Evolutionary conservation across 768 basidiomycete species (phyloP).

Genomic region (Mycena filopes): DNA sequence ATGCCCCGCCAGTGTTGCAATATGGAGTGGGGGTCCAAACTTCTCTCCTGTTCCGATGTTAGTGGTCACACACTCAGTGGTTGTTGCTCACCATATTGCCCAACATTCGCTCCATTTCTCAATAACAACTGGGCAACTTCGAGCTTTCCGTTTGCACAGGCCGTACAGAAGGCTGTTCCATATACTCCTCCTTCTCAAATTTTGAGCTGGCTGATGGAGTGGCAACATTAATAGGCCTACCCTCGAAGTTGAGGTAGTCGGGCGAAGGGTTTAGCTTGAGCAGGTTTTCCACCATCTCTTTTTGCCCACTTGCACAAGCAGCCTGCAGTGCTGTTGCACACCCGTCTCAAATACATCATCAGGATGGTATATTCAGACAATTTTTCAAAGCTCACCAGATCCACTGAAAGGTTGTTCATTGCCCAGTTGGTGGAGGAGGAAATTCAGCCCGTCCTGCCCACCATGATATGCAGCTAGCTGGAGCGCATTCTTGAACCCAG

Average conservation of each 20-base stretch:
- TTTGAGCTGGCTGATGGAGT: not conserved
- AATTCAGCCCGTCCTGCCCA: not conserved
- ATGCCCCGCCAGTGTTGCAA: slow-evolving; percentile 3
- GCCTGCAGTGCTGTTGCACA: not conserved
- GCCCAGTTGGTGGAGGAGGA: not conserved
- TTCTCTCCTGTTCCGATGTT: not conserved
- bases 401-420: not conserved
- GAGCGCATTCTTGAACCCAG: not conserved
- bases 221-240: not conserved
- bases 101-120: not conserved
- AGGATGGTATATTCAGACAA: not conserved
- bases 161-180: slow-evolving; percentile 1
- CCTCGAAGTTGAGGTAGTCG: not conserved
- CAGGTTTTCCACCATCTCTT: not conserved
- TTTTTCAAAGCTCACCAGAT: not conserved
- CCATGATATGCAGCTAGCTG: slow-evolving; percentile 12
- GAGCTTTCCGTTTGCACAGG: not conserved
- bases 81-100: not conserved
- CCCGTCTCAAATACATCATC: too few relatives aligned
- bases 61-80: not conserved
- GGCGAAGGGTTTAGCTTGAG: not conserved
- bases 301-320: not conserved
- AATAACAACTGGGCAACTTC: not conserved
- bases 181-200: slow-evolving; percentile 3
- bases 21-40: slow-evolving; percentile 10